Conservation (phyloP, 179 eudicot species). For the Silene noctiflora region DNA sequence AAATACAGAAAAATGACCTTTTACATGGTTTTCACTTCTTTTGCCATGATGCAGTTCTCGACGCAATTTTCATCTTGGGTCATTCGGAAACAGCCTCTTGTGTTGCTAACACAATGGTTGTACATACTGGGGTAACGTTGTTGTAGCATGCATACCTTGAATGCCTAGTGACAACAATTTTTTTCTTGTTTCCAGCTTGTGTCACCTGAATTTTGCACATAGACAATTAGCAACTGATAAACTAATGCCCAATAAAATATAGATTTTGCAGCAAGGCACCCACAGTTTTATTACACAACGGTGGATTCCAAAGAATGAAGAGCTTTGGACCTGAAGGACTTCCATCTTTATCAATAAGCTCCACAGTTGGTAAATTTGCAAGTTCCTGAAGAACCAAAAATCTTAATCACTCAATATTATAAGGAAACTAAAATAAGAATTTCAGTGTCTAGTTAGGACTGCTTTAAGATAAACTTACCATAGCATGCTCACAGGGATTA, state of each 20-base stretch:
- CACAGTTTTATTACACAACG: constrained; percentile 58
- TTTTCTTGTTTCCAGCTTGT: constrained; percentile 36
- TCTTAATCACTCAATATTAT: neutral
- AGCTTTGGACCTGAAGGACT: constrained; percentile 87
- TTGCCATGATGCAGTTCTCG: neutral
- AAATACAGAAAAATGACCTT: too few species aligned
- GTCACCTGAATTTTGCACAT: constrained; percentile 38
- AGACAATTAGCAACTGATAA: constrained; percentile 17
- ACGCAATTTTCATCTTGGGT: too few species aligned
- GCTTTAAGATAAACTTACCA: constrained; percentile 42
- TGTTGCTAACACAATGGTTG: too few species aligned
- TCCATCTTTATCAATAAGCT: constrained; percentile 92
- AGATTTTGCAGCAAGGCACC: constrained; percentile 29
- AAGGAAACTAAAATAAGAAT: neutral
- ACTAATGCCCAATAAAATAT: neutral
- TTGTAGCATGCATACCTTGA: constrained; percentile 48
- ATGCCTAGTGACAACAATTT: constrained; percentile 38
- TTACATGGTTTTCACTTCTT: neutral
- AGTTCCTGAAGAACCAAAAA: constrained; percentile 49
- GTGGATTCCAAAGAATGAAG: constrained; percentile 96
- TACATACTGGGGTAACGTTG: too few species aligned
- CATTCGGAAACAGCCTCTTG: too few species aligned
- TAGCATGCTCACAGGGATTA: constrained; percentile 85
- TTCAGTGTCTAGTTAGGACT: neutral
- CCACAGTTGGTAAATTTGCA: constrained; percentile 61